These are phyloP conservation scores for Lactifluus rugatus DNA, from an alignment of 768 basidiomycete species.

Conservation along the genomic window DNA sequence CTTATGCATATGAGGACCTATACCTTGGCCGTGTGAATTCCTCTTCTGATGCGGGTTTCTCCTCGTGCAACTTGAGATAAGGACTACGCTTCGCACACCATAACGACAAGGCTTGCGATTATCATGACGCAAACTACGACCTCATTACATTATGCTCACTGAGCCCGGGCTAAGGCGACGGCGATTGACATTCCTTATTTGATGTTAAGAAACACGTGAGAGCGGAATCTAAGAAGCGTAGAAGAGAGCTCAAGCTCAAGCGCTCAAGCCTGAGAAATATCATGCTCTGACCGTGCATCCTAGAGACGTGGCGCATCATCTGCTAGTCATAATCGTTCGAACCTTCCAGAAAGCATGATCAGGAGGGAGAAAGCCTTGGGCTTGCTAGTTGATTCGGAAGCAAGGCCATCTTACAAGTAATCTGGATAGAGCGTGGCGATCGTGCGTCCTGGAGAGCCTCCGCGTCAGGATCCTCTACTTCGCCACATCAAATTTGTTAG, in stretches of 20 bases:
- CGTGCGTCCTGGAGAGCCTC: neutral
- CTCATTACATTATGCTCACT: too few relatives aligned
- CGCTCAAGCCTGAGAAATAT: neutral
- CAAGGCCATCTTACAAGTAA: too few relatives aligned
- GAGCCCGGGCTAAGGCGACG: neutral
- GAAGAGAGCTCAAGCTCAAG: neutral
- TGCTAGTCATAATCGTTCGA: neutral
- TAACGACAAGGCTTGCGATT: too few relatives aligned
- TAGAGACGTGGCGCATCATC: neutral
- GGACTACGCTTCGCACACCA: neutral
- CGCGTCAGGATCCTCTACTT: too few relatives aligned
- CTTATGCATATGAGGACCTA: too few relatives aligned
- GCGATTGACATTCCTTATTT: neutral
- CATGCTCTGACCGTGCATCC: neutral
- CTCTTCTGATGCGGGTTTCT: neutral
- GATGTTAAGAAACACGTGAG: neutral
- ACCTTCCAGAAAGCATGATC: neutral
- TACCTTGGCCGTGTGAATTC: neutral
- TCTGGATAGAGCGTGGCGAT: neutral
- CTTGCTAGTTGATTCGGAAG: too few relatives aligned
- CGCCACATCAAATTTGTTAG: neutral
- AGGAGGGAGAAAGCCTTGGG: neutral
- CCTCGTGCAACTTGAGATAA: neutral
- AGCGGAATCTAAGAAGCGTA: neutral
- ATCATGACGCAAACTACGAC: too few relatives aligned